Base-by-base conservation (phyloP, 169 alveolate genomes). In the Babesia bovis region DNA sequence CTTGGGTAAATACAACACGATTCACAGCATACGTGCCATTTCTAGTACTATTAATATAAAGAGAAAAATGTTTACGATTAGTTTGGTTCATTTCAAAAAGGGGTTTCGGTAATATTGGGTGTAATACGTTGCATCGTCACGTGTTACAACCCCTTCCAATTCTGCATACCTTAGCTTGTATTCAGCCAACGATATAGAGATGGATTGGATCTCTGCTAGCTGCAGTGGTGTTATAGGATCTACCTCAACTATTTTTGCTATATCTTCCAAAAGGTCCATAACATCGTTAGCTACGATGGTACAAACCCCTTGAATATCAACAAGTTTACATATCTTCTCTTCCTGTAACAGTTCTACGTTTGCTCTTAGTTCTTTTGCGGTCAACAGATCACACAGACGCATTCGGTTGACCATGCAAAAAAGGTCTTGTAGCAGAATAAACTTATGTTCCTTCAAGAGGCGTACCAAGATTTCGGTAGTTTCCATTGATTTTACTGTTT, bases 321-420 rank as follows among this genome's bases (percentile, higher is more conserved):
- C 47, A 25, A 69, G 21, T 50, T 66, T 79, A 23, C 78, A 67
- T 3, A 12, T 10, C 9, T 71, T 67, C 28, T 28, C 21, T 21
- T 44, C 71, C 60, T 51, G 69, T 0, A 79, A 51, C 45, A 28
- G 7, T 17, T 58, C 51, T 15, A 69, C 87, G 7, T 51, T 36
- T 42, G 36, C 60, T 13, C 55, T 44, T 35, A 79, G 33, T 33
- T 79, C 72, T 6, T 33, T 32, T 15, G 87, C 79, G 9, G 77
- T 59, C n/a, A 59, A 33, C 26, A 70, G 35, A n/a, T 57, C 23
- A 32, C 76, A 26, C 17, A 79, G 38, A 49, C 45, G 15, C 56
- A 67, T 32, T 4, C 78, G 67, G 53, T 79, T 79, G 7, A 69
- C 83, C 42, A 60, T 66, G 28, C 82, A 69, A 42, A 50, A 79